Percentiles rank a stretch among this genome's conserved stretches.
Conservation (phyloP, 345 rosid species). For the Passiflora organensis region DNA sequence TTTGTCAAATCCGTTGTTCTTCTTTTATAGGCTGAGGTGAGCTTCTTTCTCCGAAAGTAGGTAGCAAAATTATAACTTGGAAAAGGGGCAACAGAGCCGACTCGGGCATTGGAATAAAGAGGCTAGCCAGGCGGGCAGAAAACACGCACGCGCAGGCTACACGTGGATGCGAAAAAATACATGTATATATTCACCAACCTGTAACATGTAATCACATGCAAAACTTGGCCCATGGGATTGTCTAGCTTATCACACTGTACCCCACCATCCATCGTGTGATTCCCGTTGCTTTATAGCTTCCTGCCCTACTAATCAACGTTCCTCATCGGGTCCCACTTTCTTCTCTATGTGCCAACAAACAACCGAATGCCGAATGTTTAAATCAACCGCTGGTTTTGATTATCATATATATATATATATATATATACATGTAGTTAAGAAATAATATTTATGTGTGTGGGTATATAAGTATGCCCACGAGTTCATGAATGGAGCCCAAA, state of each 20-base stretch:
- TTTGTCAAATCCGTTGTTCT: neutral
- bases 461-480: no score
- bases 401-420: no score
- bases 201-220: slow-evolving; percentile 27
- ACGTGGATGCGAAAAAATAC: no score
- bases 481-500: neutral
- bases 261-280: neutral
- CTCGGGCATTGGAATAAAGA: neutral
- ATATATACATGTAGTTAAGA: no score
- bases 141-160: slow-evolving; percentile 13
- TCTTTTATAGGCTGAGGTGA: neutral
- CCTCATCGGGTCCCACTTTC: neutral
- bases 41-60: neutral
- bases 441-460: no score
- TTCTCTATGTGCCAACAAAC: neutral
- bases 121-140: neutral
- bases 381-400: neutral
- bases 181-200: no score
- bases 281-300: neutral
- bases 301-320: neutral
- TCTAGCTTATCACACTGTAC: neutral
- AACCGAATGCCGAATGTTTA: neutral
- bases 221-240: neutral
- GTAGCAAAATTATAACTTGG: neutral
- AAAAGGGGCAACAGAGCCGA: neutral